Evolutionary conservation across 2,329 filamentous ascomycete species (phyloP), one percentile per base, ranked within the genome.

Genomic region (Neodidymelliopsis sp.): DNA sequence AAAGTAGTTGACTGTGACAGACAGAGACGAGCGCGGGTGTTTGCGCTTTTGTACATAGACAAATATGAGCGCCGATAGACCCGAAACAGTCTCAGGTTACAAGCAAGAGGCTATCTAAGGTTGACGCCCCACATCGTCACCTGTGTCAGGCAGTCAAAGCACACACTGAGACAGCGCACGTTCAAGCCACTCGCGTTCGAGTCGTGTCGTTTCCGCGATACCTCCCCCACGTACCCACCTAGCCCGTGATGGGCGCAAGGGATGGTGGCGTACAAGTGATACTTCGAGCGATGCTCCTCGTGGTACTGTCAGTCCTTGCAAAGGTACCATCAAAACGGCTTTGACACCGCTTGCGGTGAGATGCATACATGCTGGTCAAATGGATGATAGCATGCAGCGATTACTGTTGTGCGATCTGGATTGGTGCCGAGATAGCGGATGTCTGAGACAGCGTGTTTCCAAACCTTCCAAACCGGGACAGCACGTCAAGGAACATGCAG

Each of bases 401-500:
- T 27, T 33, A 29, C 47, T 50, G 40, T 30, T 22, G 35, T 41
- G 29, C 31, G 47, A 36, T 37, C 41, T 41, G 31, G 40, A 45
- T 50, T 50, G 30, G 47, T 50, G 40, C 47, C 28, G 40, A 30
- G 24, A 36, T 45, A 41, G 47, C 30, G 47, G 35, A 27, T 45
- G 36, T 50, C 47, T 45, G 47, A 50, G 47, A 50, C 47, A 50
- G 18, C 35, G n/a, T 39, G 34, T 50, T 45, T 50, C 47, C 40
- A 41, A 30, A 25, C 30, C 40, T 36, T 41, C 30, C 47, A 41
- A 45, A 50, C 40, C 36, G 18, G 35, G 29, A 44, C 25, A 37
- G 2, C 1, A 15, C 9, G 25, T 36, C 47, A 50, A 20, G 40
- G 47, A 50, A 41, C 27, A 36, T 41, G 41, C 23, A 36, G 47